A percentile compares a stretch with the other conserved stretches of the same genome.
Conservation (phyloP, 148 eudicot genomes). For the Drosera capensis region DNA sequence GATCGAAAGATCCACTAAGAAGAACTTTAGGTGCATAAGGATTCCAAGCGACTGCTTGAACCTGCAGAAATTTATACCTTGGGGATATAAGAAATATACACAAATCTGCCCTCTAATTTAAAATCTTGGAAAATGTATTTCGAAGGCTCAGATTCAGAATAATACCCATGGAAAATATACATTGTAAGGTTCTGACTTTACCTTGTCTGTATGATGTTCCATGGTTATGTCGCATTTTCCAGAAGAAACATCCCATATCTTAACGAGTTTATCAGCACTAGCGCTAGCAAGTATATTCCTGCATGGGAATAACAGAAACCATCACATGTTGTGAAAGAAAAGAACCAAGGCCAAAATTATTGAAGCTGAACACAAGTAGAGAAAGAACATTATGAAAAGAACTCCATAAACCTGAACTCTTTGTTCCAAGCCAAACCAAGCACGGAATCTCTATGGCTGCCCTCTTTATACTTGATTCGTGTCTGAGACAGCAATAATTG, state of each 20-base stretch:
- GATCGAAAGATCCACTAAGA: slow-evolving; percentile 95
- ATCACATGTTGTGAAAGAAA: slow-evolving; percentile 1
- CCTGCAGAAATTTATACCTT: slow-evolving; percentile 61
- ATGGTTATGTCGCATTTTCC: slow-evolving; percentile 68
- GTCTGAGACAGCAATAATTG: slow-evolving; percentile 36
- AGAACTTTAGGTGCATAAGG: slow-evolving; percentile 65
- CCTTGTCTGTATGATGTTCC: slow-evolving; percentile 96
- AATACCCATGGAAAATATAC: background rate
- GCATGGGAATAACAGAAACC: slow-evolving; percentile 3
- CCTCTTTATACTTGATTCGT: slow-evolving; percentile 66
- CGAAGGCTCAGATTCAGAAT: background rate
- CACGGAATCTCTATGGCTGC: slow-evolving; percentile 84
- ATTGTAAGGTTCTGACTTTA: slow-evolving; percentile 9
- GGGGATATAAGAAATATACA: background rate
- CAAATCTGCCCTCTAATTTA: background rate
- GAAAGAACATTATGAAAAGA: background rate
- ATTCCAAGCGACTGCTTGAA: slow-evolving; percentile 95
- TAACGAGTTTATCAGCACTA: slow-evolving; percentile 82
- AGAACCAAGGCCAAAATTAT: no score
- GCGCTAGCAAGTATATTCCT: slow-evolving; percentile 97
- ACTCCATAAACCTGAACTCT: slow-evolving; percentile 46
- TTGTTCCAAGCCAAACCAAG: slow-evolving; percentile 96
- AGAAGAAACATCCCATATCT: slow-evolving; percentile 84
- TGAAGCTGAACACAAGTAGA: no score
- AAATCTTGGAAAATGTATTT: background rate